Conservation (phyloP, 78 protist genomes). For the Guillardia theta region DNA sequence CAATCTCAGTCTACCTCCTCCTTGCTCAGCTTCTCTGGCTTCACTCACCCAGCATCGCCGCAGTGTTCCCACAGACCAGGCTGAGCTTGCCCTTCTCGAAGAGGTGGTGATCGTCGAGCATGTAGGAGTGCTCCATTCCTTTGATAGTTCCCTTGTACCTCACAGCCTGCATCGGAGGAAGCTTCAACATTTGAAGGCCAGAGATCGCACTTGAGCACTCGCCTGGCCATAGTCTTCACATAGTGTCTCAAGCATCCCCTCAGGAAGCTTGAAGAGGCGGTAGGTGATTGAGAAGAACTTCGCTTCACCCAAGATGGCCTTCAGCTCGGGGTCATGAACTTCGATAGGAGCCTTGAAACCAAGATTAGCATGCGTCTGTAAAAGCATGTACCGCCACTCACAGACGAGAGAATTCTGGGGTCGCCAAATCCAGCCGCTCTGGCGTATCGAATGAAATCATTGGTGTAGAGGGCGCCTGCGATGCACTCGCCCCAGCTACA, state of each 20-base stretch:
- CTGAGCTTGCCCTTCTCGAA: slow-evolving; percentile 52
- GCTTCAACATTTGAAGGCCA: background rate
- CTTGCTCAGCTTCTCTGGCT: background rate
- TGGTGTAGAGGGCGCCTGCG: slow-evolving; percentile 72
- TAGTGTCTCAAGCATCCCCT: slow-evolving; percentile 51
- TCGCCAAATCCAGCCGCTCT: slow-evolving; percentile 39
- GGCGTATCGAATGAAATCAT: slow-evolving; percentile 61
- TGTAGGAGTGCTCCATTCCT: background rate
- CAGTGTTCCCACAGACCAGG: slow-evolving; percentile 71
- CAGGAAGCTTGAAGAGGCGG: slow-evolving; percentile 79
- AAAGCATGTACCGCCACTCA: background rate
- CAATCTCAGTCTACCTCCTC: background rate
- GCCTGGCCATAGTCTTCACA: slow-evolving; percentile 79
- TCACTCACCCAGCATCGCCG: slow-evolving; percentile 53
- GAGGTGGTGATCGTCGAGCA: background rate
- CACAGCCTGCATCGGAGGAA: slow-evolving; percentile 58
- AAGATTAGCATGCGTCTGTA: slow-evolving; percentile 65
- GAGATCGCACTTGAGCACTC: background rate
- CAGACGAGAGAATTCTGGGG: background rate
- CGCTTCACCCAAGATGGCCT: background rate
- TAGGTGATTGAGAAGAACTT: slow-evolving; percentile 43
- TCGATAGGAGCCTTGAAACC: background rate
- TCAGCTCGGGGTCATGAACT: background rate
- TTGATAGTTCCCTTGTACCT: slow-evolving; percentile 72
- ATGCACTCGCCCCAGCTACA: slow-evolving; percentile 75